These are phyloP conservation scores for Pedinophyceae sp. DNA, from an alignment of 139 green algal genomes.

Conservation along the genomic window DNA sequence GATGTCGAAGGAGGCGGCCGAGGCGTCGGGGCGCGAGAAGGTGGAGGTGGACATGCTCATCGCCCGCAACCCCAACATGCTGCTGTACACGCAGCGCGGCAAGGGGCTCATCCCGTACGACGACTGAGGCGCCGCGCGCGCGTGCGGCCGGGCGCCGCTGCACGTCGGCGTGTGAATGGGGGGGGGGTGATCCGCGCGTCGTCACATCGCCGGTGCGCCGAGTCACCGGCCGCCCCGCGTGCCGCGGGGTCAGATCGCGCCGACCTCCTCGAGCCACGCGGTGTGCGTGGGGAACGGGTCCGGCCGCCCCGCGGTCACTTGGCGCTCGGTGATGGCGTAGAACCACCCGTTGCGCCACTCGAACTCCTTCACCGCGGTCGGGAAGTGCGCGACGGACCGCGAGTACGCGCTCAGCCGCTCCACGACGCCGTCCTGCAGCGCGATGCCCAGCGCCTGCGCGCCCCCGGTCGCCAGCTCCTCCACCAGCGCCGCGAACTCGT, in stretches of 20 bases:
- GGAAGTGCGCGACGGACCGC: slow-evolving; percentile 82
- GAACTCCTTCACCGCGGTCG: slow-evolving; percentile 97
- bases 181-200: too few species aligned
- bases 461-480: slow-evolving; percentile 62
- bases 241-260: slow-evolving; percentile 50
- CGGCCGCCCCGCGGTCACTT: slow-evolving; percentile 26
- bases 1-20: too few species aligned
- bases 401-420: slow-evolving; percentile 75
- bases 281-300: slow-evolving; percentile 87
- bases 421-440: slow-evolving; percentile 37
- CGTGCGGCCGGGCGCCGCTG: too few species aligned
- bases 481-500: slow-evolving; percentile 52
- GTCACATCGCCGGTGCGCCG: too few species aligned
- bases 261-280: slow-evolving; percentile 58
- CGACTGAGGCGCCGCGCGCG: too few species aligned
- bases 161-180: too few species aligned
- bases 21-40: too few species aligned
- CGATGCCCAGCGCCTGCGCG: slow-evolving; percentile 35
- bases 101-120: too few species aligned
- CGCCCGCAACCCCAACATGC: too few species aligned
- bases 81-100: too few species aligned
- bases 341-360: slow-evolving; percentile 96
- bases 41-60: too few species aligned
- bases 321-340: slow-evolving; percentile 42
- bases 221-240: too few species aligned